Conservation (phyloP, 768 basidiomycete species). For the Trametes meyenii region DNA sequence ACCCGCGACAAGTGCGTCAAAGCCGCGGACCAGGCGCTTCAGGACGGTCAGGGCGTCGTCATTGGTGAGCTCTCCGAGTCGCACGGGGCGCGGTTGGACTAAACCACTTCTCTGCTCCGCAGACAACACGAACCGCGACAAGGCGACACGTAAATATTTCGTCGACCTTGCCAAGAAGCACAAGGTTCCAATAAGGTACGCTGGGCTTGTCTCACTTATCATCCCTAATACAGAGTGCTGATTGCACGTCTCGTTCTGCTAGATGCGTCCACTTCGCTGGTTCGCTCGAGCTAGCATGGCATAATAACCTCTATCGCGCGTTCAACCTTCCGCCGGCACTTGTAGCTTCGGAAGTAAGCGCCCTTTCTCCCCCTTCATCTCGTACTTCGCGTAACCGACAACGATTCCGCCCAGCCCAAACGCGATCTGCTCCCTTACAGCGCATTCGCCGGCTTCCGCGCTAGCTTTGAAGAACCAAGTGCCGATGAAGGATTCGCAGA, state of each 20-base stretch:
- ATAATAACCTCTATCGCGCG: slow-evolving; percentile 91
- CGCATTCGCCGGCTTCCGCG: slow-evolving; percentile 60
- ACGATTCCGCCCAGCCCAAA: slow-evolving; percentile 38
- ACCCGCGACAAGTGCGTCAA: slow-evolving; percentile 77
- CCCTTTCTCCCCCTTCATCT: not conserved
- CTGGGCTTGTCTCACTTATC: not conserved
- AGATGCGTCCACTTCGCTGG: slow-evolving; percentile 81
- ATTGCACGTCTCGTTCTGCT: not conserved
- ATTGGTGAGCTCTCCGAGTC: slow-evolving; percentile 56
- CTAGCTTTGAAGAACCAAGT: slow-evolving; percentile 67
- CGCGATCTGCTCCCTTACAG: slow-evolving; percentile 60
- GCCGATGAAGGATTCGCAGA: slow-evolving; percentile 75
- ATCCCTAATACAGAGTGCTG: not conserved
- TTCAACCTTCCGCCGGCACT: slow-evolving; percentile 56
- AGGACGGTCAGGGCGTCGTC: slow-evolving; percentile 66
- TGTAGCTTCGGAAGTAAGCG: slow-evolving; percentile 45
- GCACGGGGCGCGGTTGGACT: not conserved
- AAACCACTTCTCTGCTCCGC: not conserved
- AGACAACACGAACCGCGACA: slow-evolving; percentile 95
- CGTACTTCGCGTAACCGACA: not conserved
- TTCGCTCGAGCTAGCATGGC: slow-evolving; percentile 83
- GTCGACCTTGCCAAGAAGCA: slow-evolving; percentile 63
- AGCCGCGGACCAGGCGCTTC: slow-evolving; percentile 57
- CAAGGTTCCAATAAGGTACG: slow-evolving; percentile 58
- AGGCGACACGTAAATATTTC: slow-evolving; percentile 68